Conservation (phyloP, 2,329 filamentous ascomycete genomes). For the Acrocalymma vagum region DNA sequence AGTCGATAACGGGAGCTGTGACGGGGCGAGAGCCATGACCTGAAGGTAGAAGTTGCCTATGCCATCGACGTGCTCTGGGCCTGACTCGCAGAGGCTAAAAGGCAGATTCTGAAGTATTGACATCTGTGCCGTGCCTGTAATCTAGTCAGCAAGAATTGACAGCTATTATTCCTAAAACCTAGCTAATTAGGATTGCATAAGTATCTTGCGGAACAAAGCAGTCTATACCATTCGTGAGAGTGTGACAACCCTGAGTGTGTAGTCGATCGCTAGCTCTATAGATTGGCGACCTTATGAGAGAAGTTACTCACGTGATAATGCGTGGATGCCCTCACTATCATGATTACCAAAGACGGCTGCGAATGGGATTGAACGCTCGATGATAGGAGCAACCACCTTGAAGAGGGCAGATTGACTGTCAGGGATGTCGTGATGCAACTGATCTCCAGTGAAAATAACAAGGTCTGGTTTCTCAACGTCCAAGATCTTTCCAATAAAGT, state of each 20-base stretch:
- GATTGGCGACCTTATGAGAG: conserved; percentile 4
- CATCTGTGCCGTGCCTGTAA: conserved; percentile 25
- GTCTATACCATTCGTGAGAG: conserved; percentile 1
- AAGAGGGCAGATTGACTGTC: conserved; percentile 48
- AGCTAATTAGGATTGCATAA: conserved; percentile 3
- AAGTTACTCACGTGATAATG: conserved; percentile 24
- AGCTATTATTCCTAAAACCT: conserved; percentile 2
- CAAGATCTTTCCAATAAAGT: conserved; percentile 71
- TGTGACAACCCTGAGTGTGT: conserved; percentile 1
- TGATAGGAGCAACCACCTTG: conserved; percentile 51
- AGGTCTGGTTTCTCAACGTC: conserved; percentile 64
- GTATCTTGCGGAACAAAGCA: conserved; percentile 5
- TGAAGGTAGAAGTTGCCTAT: conserved; percentile 95
- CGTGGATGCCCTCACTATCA: conserved; percentile 59
- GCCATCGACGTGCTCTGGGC: conserved; percentile 81
- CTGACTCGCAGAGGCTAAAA: conserved; percentile 82
- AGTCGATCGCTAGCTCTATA: conserved; percentile 1
- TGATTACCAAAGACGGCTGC: conserved; percentile 76
- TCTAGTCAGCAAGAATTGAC: conserved; percentile 14
- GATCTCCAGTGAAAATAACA: conserved; percentile 73
- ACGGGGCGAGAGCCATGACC: conserved; percentile 71
- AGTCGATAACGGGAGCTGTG: conserved; percentile 56
- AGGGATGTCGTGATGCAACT: conserved; percentile 70
- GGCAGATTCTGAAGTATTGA: conserved; percentile 61
- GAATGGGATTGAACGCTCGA: conserved; percentile 64